phyloP scores from a whole-genome alignment of 495 filamentous ascomycete genomes.

The Xylaria bambusicola region DNA sequence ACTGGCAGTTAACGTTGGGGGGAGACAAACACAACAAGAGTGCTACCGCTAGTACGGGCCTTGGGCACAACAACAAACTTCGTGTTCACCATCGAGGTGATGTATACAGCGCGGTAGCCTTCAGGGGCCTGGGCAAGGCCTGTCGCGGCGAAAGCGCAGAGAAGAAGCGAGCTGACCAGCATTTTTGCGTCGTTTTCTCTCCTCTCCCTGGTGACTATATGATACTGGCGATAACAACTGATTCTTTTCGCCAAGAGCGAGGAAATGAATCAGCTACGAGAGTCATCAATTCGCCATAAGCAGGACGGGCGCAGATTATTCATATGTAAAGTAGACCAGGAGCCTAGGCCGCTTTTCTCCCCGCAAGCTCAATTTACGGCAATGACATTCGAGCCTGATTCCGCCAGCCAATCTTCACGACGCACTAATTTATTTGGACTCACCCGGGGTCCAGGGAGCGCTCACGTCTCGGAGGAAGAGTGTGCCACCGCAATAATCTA shows the following conservation, averaged over 20 bases:
- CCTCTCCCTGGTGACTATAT: constrained; percentile 13
- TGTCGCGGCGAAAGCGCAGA: constrained; percentile 46
- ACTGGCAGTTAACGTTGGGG: neutral
- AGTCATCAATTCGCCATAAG: too few relatives aligned
- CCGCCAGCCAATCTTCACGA: constrained; percentile 19
- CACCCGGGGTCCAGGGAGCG: constrained; percentile 8
- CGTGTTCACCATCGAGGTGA: constrained; percentile 52
- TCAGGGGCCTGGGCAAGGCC: constrained; percentile 45
- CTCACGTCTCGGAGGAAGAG: constrained; percentile 32
- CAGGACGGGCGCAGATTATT: neutral
- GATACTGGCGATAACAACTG: constrained; percentile 17
- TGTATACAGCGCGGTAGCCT: constrained; percentile 51
- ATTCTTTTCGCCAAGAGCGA: constrained; percentile 5
- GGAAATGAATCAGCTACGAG: constrained; percentile 16
- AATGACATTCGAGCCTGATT: constrained; percentile 25
- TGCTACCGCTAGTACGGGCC: constrained; percentile 35
- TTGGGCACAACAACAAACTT: constrained; percentile 54
- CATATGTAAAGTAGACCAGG: too few relatives aligned
- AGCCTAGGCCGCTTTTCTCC: too few relatives aligned
- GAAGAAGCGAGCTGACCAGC: constrained; percentile 40
- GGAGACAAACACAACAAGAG: constrained; percentile 45
- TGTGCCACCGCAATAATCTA: constrained; percentile 18
- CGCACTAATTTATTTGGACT: constrained; percentile 28
- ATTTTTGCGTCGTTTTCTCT: constrained; percentile 31
- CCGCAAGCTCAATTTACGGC: constrained; percentile 10